Conservation (phyloP, 164 flowering plant species). For the Vitis labrusca region DNA sequence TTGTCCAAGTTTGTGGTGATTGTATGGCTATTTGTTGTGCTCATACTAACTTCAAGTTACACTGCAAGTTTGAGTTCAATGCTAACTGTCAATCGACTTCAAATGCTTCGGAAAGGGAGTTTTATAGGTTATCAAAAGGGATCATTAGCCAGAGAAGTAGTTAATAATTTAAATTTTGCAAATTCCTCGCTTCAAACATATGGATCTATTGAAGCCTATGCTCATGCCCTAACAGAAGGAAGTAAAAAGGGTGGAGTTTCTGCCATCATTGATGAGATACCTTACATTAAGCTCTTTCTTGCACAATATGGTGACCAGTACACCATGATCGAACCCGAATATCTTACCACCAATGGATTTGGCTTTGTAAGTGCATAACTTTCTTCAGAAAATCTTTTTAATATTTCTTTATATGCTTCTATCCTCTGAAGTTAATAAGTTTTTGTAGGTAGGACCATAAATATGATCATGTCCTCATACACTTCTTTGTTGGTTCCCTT, state of each 20-base stretch:
- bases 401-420: too few relatives aligned
- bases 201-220: conserved; percentile 5
- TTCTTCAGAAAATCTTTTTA: too few relatives aligned
- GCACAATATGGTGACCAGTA: conserved; percentile 7
- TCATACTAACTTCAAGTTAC: conserved; percentile 28
- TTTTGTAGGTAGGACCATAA: too few relatives aligned
- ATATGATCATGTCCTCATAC: too few relatives aligned
- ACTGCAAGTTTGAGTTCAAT: conserved; percentile 26
- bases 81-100: conserved; percentile 20
- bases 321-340: conserved; percentile 3
- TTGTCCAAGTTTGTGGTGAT: conserved; percentile 24
- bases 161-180: conserved; percentile 1
- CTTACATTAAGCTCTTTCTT: conserved; percentile 25
- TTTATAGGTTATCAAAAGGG: conserved; percentile 6
- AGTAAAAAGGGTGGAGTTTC: conserved; percentile 19
- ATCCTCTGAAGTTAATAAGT: too few relatives aligned
- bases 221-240: conserved; percentile 18
- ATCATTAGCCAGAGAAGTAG: not conserved
- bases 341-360: conserved; percentile 18
- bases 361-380: conserved; percentile 25
- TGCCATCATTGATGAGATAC: conserved; percentile 25
- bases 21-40: conserved; percentile 27
- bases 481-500: too few relatives aligned
- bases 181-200: not conserved
- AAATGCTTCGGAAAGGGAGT: not conserved